phyloP scores from a whole-genome alignment of 306 rosid genomes.

The Carpinus fangiana region DNA sequence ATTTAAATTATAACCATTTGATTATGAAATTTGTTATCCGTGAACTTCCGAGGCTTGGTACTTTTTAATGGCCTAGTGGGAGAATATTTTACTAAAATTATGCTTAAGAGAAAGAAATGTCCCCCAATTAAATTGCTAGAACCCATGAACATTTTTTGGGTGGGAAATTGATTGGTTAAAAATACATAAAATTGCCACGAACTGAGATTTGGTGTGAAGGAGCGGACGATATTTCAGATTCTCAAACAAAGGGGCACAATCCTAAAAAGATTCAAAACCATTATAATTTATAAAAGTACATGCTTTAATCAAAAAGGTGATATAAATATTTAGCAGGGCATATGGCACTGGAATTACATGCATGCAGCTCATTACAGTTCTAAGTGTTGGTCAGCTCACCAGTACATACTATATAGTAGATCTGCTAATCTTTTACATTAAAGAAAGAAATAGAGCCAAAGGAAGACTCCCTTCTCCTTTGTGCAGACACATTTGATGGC shows the following conservation, averaged over 20 bases:
- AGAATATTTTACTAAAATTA: not conserved
- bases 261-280: not conserved
- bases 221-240: not conserved
- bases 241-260: not conserved
- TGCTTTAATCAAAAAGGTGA: not conserved
- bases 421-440: not conserved
- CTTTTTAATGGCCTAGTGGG: not conserved
- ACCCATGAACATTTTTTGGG: not conserved
- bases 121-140: not conserved
- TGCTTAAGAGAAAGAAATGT: not conserved
- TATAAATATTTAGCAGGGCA: not conserved
- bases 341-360: not conserved
- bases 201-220: not conserved
- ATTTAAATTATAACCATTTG: not conserved
- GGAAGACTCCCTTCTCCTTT: not conserved
- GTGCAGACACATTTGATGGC: not conserved
- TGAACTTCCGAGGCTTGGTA: not conserved
- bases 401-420: not conserved
- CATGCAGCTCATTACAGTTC: not conserved
- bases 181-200: not conserved
- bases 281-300: not conserved
- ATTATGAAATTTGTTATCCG: not conserved
- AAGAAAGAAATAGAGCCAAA: not conserved
- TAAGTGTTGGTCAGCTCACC: not conserved
- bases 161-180: not conserved